These are phyloP conservation scores for Saccharomycopsis babjevae DNA, from an alignment of 805 yeast species.

Conservation along the genomic window DNA sequence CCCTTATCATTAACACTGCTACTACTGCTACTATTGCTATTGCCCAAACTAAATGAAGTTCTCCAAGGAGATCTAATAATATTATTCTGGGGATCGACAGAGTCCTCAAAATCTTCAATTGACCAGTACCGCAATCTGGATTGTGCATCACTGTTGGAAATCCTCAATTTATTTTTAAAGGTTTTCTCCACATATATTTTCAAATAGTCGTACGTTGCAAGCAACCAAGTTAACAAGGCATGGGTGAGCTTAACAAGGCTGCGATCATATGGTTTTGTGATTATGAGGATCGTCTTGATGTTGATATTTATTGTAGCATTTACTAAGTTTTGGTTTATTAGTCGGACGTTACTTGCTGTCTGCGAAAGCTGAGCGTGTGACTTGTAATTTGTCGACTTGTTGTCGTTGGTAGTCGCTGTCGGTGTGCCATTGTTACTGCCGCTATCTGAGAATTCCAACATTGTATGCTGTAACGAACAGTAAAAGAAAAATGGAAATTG, in stretches of 20 bases:
- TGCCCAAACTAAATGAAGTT: not conserved
- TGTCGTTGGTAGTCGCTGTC: not conserved
- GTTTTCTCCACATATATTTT: constrained; percentile 67
- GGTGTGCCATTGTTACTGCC: not conserved
- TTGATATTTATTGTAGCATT: constrained; percentile 64
- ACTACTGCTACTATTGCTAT: not conserved
- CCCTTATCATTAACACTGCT: not conserved
- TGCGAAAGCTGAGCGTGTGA: constrained; percentile 71
- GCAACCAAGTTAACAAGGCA: constrained; percentile 71
- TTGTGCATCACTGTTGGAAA: not conserved
- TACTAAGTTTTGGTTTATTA: constrained; percentile 59
- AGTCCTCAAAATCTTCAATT: constrained; percentile 23
- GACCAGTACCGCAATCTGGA: constrained; percentile 32
- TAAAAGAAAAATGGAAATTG: too few species aligned
- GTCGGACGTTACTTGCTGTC: constrained; percentile 72
- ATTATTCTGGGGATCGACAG: not conserved
- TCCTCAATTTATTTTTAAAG: constrained; percentile 30
- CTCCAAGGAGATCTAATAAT: not conserved
- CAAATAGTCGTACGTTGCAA: constrained; percentile 31
- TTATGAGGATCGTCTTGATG: constrained; percentile 62
- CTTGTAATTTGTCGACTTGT: constrained; percentile 20
- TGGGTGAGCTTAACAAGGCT: constrained; percentile 66
- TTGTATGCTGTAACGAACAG: not conserved
- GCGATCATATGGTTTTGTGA: constrained; percentile 84
- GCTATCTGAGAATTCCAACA: not conserved